Conservation (phyloP, 2,329 filamentous ascomycete genomes). For the Neofusicoccum umdonicola region DNA sequence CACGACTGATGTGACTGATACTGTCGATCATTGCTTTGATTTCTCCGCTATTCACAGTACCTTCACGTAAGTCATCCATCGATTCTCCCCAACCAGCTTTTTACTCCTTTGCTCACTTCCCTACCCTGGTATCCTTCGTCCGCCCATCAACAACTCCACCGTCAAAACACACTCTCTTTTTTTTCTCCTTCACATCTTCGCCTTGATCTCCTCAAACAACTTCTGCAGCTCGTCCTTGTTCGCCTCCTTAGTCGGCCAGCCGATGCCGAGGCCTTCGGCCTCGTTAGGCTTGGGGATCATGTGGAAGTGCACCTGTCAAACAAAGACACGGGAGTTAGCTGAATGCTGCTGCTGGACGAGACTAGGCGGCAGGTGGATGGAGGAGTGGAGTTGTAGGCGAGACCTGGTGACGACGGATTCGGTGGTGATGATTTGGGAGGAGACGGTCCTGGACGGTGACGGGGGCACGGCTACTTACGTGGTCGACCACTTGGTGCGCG, state of each 20-base stretch:
- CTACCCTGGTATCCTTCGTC: too few species aligned
- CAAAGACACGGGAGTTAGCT: too few species aligned
- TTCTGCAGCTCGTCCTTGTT: constrained; percentile 83
- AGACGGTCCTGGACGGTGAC: not conserved
- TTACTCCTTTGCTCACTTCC: too few species aligned
- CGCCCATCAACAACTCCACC: too few species aligned
- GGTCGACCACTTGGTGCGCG: constrained; percentile 89
- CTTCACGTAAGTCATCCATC: too few species aligned
- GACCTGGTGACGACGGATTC: not conserved
- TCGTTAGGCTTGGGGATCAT: constrained; percentile 95
- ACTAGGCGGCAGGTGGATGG: not conserved
- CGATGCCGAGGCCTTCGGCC: constrained; percentile 72
- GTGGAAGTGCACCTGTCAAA: constrained; percentile 78
- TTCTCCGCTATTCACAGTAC: too few species aligned
- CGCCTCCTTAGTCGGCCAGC: constrained; percentile 72
- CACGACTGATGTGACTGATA: too few species aligned
- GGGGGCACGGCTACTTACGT: constrained; percentile 57
- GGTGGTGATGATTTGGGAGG: not conserved
- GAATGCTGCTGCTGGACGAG: too few species aligned
- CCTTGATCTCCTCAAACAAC: constrained; percentile 78
- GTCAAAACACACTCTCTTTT: too few species aligned
- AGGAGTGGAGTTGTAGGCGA: not conserved
- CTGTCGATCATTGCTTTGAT: too few species aligned
- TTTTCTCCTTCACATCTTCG: constrained; percentile 50
- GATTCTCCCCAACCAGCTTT: too few species aligned